Evolutionary conservation across 345 rosid species (phyloP), one percentile per base, ranked within the genome.

Genomic region (Conringia planisiliqua): DNA sequence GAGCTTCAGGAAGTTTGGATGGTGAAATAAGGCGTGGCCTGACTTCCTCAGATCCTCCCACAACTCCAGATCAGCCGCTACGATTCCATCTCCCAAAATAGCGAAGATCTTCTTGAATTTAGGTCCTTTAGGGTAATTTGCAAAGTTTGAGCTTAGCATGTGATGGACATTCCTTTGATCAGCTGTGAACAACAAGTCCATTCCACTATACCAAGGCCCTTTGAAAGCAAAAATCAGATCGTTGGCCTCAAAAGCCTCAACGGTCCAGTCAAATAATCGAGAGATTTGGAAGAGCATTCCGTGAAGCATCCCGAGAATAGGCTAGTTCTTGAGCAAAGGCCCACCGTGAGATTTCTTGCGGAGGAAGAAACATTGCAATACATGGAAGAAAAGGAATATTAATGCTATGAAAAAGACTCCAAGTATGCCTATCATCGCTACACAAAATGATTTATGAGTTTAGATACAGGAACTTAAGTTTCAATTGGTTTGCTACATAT

Each of bases 31-130:
- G 70, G 47, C 5, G 26, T 14, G 71, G 43, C 10, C n/a, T 17
- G 61, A 48, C 38, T 66, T 73, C 65, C 71, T 73, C 6, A 72
- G 43, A 38, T 72, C 76, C 24, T 50, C 52, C 76, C 69, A 62
- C 20, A 72, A 13, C 42, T 62, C 51, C 7, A 52, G 10, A 61
- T 71, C 62, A 38, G 5, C 52, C 10, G 24, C 7, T 39, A 62
- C 0, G 36, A 72, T 62, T 18, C 76, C 75, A 48, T 71, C 75
- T 36, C 75, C 75, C 68, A 71, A 36, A 32, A n/a, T 3, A 13
- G 52, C 71, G 29, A 73, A 52, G 24, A 73, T 63, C 56, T 63
- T 55, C 71, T 42, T 40, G 64, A 63, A 52, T 0, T 73, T 56
- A 52, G 71, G 46, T n/a, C 64, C 77, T 73, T 42, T 73, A 52